Base-by-base conservation (phyloP, 2,329 filamentous ascomycete genomes). In the Ascochyta rabiei region DNA sequence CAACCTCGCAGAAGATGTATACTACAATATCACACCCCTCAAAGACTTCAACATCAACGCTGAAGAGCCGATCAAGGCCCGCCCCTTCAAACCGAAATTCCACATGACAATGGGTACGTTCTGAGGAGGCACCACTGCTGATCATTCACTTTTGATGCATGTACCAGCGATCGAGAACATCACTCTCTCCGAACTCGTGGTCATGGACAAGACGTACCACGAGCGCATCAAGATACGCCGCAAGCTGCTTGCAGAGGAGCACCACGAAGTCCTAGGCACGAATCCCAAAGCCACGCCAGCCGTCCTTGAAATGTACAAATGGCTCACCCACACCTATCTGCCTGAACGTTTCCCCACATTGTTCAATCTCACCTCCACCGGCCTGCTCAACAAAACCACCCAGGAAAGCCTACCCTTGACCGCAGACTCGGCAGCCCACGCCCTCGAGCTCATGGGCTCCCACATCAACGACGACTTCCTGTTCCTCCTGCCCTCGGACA, bases 391-490 rank as follows among this genome's bases (percentile, higher is more conserved):
- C 64, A 70, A 70, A 2, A 74, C 78, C 8, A 84, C 81, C 7
- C 66, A 69, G 6, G 70, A 77, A 28, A 61, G 70, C 2, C 74
- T 82, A 4, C 77, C 80, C 0, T 66, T 80, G 0, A 57, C 75
- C 1, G 57, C 73, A 1, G 55, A 68, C 1, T 64, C 74, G 5
- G 74, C 77, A 0, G 56, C 70, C 7, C 60, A 67, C 21, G 80
- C 81, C 0, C 76, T 87, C 2, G 65, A 76, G 39, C 77, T 76
- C 3, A 70, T 88, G 0, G 80, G 79, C 26, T 72, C 75, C 10
- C 81, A 82, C 47, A 70, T 88, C 23, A 86, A 88, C 60, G 80
- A 81, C 40, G 86, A 88, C 48, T 84, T 87, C 64, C 72, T 88
- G 3, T 70, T 88, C 56, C 77, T 88, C 0, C 72, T 86, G 0